These are phyloP conservation scores for Magnolia officinalis DNA, from an alignment of 164 flowering plant species.

Conservation along the genomic window DNA sequence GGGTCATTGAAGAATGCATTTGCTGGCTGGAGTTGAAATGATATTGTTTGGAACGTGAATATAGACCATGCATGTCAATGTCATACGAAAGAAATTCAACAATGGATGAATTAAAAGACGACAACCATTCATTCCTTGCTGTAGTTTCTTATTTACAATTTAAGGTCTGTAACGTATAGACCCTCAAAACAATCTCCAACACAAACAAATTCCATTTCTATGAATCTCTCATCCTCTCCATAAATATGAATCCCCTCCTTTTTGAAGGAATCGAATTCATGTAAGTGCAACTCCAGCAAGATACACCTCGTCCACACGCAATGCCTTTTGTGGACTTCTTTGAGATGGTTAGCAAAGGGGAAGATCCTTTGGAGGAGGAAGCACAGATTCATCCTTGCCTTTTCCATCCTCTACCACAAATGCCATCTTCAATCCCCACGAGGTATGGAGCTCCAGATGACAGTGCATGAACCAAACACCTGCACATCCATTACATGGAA, in stretches of 20 bases:
- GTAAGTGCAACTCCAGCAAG: neutral
- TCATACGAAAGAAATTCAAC: too few species aligned
- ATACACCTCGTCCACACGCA: neutral
- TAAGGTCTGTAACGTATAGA: neutral
- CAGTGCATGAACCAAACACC: slow-evolving; percentile 83
- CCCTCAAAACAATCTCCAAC: neutral
- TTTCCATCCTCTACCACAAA: slow-evolving; percentile 61
- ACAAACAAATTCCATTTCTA: neutral
- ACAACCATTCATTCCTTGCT: neutral
- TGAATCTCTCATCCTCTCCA: neutral
- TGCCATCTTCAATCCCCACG: slow-evolving; percentile 66
- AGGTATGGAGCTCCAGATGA: slow-evolving; percentile 63
- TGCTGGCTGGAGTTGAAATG: too few species aligned
- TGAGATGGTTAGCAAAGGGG: slow-evolving; percentile 38
- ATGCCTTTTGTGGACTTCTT: neutral
- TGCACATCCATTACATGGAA: slow-evolving; percentile 4
- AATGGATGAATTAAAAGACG: neutral
- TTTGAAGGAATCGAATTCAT: neutral
- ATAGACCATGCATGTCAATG: too few species aligned
- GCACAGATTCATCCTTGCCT: slow-evolving; percentile 33
- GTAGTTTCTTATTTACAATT: neutral
- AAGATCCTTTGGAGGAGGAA: slow-evolving; percentile 69
- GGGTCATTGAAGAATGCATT: too few species aligned
- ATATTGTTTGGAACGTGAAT: too few species aligned
- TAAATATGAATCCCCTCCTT: neutral